Conservation (phyloP, 192 early-diverging fungal genomes). For the Backusella psychrophila region DNA sequence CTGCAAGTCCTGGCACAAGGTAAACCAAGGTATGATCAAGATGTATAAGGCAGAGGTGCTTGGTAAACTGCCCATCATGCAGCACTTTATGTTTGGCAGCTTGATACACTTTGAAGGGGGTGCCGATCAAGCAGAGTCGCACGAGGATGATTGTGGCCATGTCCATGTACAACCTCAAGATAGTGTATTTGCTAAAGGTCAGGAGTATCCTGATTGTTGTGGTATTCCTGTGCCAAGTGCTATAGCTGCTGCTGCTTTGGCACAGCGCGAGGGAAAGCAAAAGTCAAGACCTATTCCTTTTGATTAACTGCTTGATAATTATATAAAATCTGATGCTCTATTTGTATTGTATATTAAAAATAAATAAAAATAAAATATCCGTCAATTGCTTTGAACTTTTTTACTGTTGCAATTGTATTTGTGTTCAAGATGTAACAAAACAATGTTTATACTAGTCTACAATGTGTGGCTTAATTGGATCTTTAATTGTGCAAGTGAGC, state of each 20-base stretch:
- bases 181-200: slow-evolving; percentile 74
- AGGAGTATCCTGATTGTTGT: slow-evolving; percentile 78
- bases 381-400: no score
- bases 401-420: no score
- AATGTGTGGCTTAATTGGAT: no score
- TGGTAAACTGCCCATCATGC: slow-evolving; percentile 96
- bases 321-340: background rate
- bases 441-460: no score
- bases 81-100: slow-evolving; percentile 95
- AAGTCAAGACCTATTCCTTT: slow-evolving; percentile 26
- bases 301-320: slow-evolving; percentile 7
- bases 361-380: background rate
- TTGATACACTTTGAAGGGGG: slow-evolving; percentile 72
- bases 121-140: slow-evolving; percentile 28
- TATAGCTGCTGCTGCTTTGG: slow-evolving; percentile 66
- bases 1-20: slow-evolving; percentile 89
- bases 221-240: slow-evolving; percentile 81
- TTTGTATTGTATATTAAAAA: background rate
- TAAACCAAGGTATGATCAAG: slow-evolving; percentile 90
- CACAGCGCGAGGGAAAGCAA: slow-evolving; percentile 15
- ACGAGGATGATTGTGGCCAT: slow-evolving; percentile 54
- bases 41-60: slow-evolving; percentile 95
- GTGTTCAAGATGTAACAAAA: no score
- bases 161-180: slow-evolving; percentile 39
- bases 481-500: no score